A percentile compares a stretch with the other conserved stretches of the same genome.
phyloP scores from a whole-genome alignment of 768 basidiomycete species.

The Auriscalpium microsporum region DNA sequence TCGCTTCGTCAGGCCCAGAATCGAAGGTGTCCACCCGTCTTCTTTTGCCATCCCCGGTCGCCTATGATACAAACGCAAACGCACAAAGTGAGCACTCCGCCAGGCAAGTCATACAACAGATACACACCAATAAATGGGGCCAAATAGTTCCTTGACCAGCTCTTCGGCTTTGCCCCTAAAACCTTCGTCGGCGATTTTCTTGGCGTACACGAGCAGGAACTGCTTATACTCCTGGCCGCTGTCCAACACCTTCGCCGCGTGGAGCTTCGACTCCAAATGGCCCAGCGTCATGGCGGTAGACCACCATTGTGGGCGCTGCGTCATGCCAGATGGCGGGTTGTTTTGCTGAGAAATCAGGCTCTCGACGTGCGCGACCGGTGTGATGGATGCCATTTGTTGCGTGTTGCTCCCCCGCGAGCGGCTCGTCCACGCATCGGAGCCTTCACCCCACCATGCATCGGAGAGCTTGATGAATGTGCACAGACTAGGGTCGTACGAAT shows the following conservation, averaged over 20 bases:
- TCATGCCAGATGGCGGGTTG: conserved; percentile 9
- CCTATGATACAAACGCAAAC: conserved; percentile 30
- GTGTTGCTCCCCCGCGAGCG: conserved; percentile 44
- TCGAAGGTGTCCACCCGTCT: conserved; percentile 61
- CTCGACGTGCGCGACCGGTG: conserved; percentile 17
- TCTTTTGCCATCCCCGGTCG: conserved; percentile 47
- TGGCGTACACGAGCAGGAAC: conserved; percentile 67
- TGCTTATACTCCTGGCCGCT: conserved; percentile 82
- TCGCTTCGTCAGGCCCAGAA: conserved; percentile 69
- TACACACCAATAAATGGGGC: conserved; percentile 82
- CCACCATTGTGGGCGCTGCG: conserved; percentile 70
- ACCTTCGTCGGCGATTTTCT: conserved; percentile 82
- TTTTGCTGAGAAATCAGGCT: conserved; percentile 21
- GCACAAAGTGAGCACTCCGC: not conserved
- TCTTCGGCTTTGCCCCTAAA: conserved; percentile 87
- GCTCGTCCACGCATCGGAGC: conserved; percentile 77
- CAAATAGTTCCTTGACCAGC: conserved; percentile 80
- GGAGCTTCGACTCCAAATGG: conserved; percentile 78
- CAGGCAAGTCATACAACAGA: not conserved
- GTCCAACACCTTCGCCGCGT: conserved; percentile 65
- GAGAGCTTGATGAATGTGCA: conserved; percentile 66
- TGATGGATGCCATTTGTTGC: conserved; percentile 41
- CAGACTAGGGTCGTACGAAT: conserved; percentile 68
- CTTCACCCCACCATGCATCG: conserved; percentile 78
- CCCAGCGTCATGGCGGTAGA: conserved; percentile 73